A percentile compares a stretch with the other conserved stretches of the same genome.
phyloP scores from a whole-genome alignment of 345 rosid genomes.

The Limnanthes douglasii region DNA sequence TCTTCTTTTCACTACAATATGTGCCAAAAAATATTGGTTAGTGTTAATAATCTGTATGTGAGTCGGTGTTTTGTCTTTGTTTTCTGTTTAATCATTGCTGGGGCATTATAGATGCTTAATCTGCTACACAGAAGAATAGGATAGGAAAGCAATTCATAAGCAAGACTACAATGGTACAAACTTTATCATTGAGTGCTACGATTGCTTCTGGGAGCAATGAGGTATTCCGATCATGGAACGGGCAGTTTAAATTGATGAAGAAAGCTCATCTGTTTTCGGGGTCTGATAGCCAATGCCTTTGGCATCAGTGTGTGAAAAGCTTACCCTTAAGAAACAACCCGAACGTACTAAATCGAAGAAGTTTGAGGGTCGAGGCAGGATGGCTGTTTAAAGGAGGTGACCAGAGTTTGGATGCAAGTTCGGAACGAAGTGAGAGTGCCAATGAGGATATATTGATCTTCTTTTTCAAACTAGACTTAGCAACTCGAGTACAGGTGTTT shows the following conservation, averaged over 20 bases:
- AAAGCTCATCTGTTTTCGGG: constrained; percentile 12
- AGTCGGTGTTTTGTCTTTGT: no score
- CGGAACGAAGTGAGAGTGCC: constrained; percentile 74
- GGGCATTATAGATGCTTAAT: neutral
- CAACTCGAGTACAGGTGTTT: constrained; percentile 92
- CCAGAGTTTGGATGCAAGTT: constrained; percentile 37
- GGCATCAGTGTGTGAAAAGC: constrained; percentile 17
- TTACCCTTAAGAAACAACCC: constrained; percentile 15
- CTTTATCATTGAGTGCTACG: constrained; percentile 27
- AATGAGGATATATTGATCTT: constrained; percentile 86
- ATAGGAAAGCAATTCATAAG: neutral
- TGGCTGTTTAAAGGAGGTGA: constrained; percentile 68
- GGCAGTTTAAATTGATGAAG: constrained; percentile 17
- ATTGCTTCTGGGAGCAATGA: constrained; percentile 28
- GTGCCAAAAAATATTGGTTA: no score
- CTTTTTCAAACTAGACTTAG: constrained; percentile 80
- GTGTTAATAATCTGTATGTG: no score
- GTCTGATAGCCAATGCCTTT: constrained; percentile 16
- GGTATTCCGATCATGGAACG: constrained; percentile 27
- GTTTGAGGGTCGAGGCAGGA: constrained; percentile 53
- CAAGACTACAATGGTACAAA: constrained; percentile 31
- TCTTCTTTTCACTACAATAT: no score
- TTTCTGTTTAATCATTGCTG: no score
- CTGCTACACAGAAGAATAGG: neutral
- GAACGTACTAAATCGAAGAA: constrained; percentile 16